A percentile compares a stretch with the other conserved stretches of the same genome.
Evolutionary conservation across 2,329 filamentous ascomycete genomes (phyloP).

Genomic region (Hypomyces rosellus): DNA sequence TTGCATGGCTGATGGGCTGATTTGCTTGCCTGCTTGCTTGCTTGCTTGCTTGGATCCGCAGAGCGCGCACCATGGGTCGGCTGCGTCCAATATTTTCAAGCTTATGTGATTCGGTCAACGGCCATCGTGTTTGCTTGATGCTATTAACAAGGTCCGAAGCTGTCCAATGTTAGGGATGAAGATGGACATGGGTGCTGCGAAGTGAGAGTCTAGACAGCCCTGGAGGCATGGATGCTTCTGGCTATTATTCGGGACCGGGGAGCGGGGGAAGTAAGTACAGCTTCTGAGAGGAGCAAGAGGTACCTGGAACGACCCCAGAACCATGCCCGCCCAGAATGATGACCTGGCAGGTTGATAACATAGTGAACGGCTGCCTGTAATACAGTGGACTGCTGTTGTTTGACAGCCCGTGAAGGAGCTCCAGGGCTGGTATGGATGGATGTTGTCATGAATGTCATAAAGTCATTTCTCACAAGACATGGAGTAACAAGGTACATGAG

Average conservation of each 20-base stretch:
- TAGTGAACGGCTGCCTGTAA: too few relatives aligned
- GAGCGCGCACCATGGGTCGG: background rate
- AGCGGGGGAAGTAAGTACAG: too few relatives aligned
- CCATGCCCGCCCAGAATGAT: too few relatives aligned
- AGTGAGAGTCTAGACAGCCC: background rate
- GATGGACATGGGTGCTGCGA: background rate
- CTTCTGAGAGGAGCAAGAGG: too few relatives aligned
- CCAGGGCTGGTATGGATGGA: too few relatives aligned
- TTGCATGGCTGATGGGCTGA: background rate
- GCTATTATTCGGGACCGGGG: background rate
- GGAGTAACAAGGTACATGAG: background rate
- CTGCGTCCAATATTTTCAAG: background rate
- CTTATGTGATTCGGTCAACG: too few relatives aligned
- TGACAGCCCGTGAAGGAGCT: too few relatives aligned
- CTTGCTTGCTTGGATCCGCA: background rate
- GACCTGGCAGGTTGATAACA: too few relatives aligned
- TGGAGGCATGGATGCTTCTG: background rate
- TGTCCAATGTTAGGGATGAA: background rate
- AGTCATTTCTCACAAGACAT: conserved; percentile 4
- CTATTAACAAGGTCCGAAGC: too few relatives aligned
- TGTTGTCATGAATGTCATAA: background rate
- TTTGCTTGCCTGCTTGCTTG: conserved; percentile 1
- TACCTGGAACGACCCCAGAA: too few relatives aligned
- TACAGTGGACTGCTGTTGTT: too few relatives aligned
- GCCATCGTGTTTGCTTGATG: too few relatives aligned